These are phyloP conservation scores for Penicillium digitatum DNA, from an alignment of 2,329 filamentous ascomycete species.

Conservation along the genomic window DNA sequence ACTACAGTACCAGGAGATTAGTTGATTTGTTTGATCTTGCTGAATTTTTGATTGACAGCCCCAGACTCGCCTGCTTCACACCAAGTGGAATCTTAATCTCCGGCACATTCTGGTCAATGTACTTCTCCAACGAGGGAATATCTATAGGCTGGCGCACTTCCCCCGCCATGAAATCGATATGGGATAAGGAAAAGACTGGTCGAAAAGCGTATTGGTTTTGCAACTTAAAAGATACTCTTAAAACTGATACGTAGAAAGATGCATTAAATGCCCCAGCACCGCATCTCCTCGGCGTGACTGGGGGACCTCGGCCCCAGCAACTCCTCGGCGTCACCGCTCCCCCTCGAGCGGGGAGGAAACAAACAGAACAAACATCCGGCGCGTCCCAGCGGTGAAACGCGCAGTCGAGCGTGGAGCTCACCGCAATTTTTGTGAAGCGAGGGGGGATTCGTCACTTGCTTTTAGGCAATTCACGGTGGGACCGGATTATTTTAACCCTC, in stretches of 20 bases:
- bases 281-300: neutral
- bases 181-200: neutral
- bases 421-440: slow-evolving; percentile 20
- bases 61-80: slow-evolving; percentile 71
- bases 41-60: neutral
- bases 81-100: slow-evolving; percentile 77
- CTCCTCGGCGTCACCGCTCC: slow-evolving; percentile 8
- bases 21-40: neutral
- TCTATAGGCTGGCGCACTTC: slow-evolving; percentile 87
- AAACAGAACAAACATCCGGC: slow-evolving; percentile 21
- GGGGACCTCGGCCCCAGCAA: slow-evolving; percentile 12
- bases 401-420: slow-evolving; percentile 17
- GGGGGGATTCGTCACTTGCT: slow-evolving; percentile 1
- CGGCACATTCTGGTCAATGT: slow-evolving; percentile 73
- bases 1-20: slow-evolving; percentile 51
- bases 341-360: slow-evolving; percentile 5
- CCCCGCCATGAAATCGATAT: slow-evolving; percentile 64
- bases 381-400: slow-evolving; percentile 25
- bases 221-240: no score
- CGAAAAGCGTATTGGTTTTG: neutral
- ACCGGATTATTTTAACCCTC: neutral
- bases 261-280: neutral
- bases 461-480: neutral
- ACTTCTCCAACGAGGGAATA: slow-evolving; percentile 70
- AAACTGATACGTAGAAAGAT: neutral